These are phyloP conservation scores for Nothophytophthora sp. DNA, from an alignment of 352 stramenopile genomes.

Conservation along the genomic window DNA sequence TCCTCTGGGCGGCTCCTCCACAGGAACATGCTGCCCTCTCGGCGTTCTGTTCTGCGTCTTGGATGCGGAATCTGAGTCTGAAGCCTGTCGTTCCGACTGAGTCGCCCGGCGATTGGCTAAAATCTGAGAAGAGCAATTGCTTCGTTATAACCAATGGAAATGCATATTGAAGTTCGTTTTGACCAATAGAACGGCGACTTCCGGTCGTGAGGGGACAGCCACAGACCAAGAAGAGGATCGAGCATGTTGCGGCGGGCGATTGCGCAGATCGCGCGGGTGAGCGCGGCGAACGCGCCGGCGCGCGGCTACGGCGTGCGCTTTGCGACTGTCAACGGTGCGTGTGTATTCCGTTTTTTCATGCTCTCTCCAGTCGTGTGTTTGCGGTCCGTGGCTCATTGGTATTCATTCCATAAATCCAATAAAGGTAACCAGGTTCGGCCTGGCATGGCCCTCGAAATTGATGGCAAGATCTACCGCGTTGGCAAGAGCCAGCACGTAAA, in stretches of 20 bases:
- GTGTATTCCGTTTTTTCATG: slow-evolving; percentile 11
- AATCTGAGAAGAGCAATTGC: neutral
- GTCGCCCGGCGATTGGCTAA: neutral
- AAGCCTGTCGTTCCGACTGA: no score
- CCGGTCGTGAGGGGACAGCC: no score
- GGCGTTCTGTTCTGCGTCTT: neutral
- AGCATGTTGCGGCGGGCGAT: slow-evolving; percentile 55
- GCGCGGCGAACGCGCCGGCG: slow-evolving; percentile 28
- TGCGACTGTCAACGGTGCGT: slow-evolving; percentile 66
- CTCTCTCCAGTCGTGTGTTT: slow-evolving; percentile 29
- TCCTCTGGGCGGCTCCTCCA: slow-evolving; percentile 38
- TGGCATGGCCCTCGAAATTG: slow-evolving; percentile 83
- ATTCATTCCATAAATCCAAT: slow-evolving; percentile 8
- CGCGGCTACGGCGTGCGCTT: slow-evolving; percentile 49
- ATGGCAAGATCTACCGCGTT: slow-evolving; percentile 84
- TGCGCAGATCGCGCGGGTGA: slow-evolving; percentile 30
- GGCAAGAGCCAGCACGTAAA: slow-evolving; percentile 87
- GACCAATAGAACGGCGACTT: slow-evolving; percentile 2
- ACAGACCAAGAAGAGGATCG: slow-evolving; percentile 14
- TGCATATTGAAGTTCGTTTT: neutral
- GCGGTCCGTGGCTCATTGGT: neutral
- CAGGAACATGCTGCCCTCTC: slow-evolving; percentile 41
- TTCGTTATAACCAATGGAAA: slow-evolving; percentile 22
- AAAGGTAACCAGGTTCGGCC: slow-evolving; percentile 77
- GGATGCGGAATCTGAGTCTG: no score